A percentile compares a stretch with the other conserved stretches of the same genome.
Conservation (phyloP, 1,284 basidiomycete genomes). For the Sporisorium reilianum region DNA sequence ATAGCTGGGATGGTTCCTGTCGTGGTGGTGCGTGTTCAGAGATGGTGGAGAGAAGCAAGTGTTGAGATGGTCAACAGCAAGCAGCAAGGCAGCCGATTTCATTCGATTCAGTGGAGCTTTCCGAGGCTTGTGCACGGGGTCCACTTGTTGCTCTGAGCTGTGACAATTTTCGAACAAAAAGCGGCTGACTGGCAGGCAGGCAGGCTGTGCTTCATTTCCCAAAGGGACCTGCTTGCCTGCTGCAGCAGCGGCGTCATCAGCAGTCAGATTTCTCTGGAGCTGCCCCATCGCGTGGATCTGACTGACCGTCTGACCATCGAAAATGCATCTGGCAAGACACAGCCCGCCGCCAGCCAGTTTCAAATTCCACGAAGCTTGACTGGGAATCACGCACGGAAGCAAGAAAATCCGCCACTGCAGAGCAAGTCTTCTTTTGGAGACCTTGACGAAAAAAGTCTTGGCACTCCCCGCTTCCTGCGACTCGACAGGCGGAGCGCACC, state of each 20-base stretch:
- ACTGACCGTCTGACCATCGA: too few species aligned
- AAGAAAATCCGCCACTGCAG: not conserved
- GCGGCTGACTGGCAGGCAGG: too few species aligned
- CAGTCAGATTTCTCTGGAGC: too few species aligned
- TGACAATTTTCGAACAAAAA: too few species aligned
- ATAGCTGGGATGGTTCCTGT: not conserved
- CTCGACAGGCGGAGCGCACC: slow-evolving; percentile 7
- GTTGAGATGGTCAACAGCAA: not conserved
- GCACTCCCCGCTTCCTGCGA: slow-evolving; percentile 4
- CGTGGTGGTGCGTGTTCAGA: too few species aligned
- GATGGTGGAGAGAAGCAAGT: slow-evolving; percentile 16
- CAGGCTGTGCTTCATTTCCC: slow-evolving; percentile 9
- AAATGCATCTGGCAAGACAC: too few species aligned
- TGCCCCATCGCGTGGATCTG: too few species aligned
- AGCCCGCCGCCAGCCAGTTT: too few species aligned
- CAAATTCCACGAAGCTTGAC: too few species aligned
- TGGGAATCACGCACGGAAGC: not conserved
- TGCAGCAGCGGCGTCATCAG: slow-evolving; percentile 8
- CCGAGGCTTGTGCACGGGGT: slow-evolving; percentile 21
- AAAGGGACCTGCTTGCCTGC: slow-evolving; percentile 4
- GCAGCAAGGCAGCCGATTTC: not conserved
- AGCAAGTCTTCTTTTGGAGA: not conserved
- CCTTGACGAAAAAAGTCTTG: slow-evolving; percentile 24
- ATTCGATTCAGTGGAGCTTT: slow-evolving; percentile 2
- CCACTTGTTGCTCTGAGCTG: slow-evolving; percentile 2